Evolutionary conservation across 805 yeast genomes (phyloP).

Genomic region (Wickerhamomyces queroliae): DNA sequence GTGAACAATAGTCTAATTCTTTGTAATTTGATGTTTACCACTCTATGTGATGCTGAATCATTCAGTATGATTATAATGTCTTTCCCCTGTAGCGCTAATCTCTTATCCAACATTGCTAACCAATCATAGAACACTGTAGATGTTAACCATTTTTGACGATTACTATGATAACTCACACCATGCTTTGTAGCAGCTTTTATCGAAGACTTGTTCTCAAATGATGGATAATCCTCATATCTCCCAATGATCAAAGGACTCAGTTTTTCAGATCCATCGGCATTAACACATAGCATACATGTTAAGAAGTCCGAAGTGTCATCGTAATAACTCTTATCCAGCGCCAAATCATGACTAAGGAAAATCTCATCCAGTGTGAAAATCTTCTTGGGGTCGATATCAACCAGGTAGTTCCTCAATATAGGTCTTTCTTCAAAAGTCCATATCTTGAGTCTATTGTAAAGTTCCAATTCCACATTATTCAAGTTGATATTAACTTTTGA

Average conservation of each 20-base stretch:
- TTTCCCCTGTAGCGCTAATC: conserved; percentile 40
- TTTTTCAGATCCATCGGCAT: conserved; percentile 59
- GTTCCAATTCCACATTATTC: conserved; percentile 38
- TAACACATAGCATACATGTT: conserved; percentile 58
- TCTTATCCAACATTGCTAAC: conserved; percentile 53
- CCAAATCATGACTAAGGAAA: conserved; percentile 51
- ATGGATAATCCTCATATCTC: conserved; percentile 41
- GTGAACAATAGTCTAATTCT: conserved; percentile 35
- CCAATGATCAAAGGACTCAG: conserved; percentile 57
- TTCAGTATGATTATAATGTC: conserved; percentile 52
- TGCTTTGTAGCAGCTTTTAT: conserved; percentile 44
- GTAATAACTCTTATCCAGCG: conserved; percentile 50
- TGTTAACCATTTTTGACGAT: conserved; percentile 58
- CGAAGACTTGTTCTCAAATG: conserved; percentile 32
- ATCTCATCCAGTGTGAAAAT: conserved; percentile 58
- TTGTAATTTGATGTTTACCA: conserved; percentile 43
- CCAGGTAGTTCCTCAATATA: conserved; percentile 38
- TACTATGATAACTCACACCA: conserved; percentile 51
- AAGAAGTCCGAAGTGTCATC: conserved; percentile 35
- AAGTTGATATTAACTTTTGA: conserved; percentile 46
- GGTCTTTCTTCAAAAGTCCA: conserved; percentile 58
- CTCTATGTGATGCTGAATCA: conserved; percentile 58
- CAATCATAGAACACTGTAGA: conserved; percentile 59
- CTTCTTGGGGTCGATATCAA: conserved; percentile 42
- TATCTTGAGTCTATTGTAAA: conserved; percentile 41